Conservation (phyloP, 139 green algal species). For the Chlamydomonas eustigma region DNA sequence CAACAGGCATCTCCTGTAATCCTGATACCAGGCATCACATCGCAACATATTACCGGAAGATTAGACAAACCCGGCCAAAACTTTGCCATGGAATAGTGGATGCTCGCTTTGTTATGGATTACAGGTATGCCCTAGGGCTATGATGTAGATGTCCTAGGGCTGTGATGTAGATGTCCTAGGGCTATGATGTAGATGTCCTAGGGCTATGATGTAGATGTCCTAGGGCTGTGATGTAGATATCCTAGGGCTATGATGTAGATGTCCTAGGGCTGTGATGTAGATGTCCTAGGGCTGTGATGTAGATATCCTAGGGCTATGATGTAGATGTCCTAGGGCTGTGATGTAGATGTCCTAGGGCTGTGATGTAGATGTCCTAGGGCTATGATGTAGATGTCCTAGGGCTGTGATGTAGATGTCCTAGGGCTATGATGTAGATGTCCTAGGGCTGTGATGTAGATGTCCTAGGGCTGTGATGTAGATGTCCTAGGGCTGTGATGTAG, state of each 20-base stretch:
- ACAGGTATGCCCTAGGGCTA: neutral
- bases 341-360: no score
- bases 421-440: no score
- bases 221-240: neutral
- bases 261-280: neutral
- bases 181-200: neutral
- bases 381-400: no score
- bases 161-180: neutral
- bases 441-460: no score
- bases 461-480: no score
- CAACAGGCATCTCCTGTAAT: neutral
- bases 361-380: no score
- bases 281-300: neutral
- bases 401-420: no score
- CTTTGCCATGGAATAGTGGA: slow-evolving; percentile 6
- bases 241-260: no score
- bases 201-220: neutral
- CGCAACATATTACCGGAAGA: slow-evolving; percentile 4
- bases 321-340: no score
- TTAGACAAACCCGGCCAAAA: neutral
- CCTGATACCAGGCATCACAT: neutral
- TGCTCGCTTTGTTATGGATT: slow-evolving; percentile 13
- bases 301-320: neutral
- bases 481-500: no score
- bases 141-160: neutral